These are phyloP conservation scores for Fibroporia radiculosa DNA, from an alignment of 768 basidiomycete genomes.

Conservation along the genomic window DNA sequence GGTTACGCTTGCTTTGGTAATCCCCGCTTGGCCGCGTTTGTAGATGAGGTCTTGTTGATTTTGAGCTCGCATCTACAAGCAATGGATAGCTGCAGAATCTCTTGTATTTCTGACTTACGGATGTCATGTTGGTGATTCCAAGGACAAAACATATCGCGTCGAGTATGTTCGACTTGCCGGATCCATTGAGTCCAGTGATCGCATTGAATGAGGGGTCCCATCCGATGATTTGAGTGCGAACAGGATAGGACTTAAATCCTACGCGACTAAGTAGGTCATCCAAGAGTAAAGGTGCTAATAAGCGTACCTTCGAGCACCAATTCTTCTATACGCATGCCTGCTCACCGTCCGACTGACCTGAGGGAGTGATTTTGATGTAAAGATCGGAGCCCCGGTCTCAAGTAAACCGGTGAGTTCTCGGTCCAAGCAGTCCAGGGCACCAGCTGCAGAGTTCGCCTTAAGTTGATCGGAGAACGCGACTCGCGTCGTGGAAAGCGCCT, in stretches of 20 bases:
- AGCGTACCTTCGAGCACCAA: slow-evolving; percentile 80
- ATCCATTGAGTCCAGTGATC: slow-evolving; percentile 92
- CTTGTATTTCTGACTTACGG: slow-evolving; percentile 38
- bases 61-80: slow-evolving; percentile 75
- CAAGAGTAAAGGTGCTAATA: background rate
- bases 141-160: slow-evolving; percentile 99
- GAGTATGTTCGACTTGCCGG: slow-evolving; percentile 98
- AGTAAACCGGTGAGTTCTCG: too few relatives aligned
- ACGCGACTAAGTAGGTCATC: background rate
- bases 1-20: slow-evolving; percentile 95
- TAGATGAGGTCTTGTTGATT: slow-evolving; percentile 98
- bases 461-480: too few relatives aligned
- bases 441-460: too few relatives aligned
- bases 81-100: background rate
- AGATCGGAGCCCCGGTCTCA: too few relatives aligned
- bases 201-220: slow-evolving; percentile 99
- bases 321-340: slow-evolving; percentile 84
- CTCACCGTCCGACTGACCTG: too few relatives aligned
- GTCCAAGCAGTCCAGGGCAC: too few relatives aligned
- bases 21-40: slow-evolving; percentile 96
- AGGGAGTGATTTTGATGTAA: too few relatives aligned
- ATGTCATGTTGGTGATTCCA: slow-evolving; percentile 95
- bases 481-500: too few relatives aligned
- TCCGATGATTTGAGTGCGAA: slow-evolving; percentile 89
- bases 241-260: slow-evolving; percentile 99